Base-by-base conservation (phyloP, 2,329 filamentous ascomycete genomes). In the Diplodia seriata region DNA sequence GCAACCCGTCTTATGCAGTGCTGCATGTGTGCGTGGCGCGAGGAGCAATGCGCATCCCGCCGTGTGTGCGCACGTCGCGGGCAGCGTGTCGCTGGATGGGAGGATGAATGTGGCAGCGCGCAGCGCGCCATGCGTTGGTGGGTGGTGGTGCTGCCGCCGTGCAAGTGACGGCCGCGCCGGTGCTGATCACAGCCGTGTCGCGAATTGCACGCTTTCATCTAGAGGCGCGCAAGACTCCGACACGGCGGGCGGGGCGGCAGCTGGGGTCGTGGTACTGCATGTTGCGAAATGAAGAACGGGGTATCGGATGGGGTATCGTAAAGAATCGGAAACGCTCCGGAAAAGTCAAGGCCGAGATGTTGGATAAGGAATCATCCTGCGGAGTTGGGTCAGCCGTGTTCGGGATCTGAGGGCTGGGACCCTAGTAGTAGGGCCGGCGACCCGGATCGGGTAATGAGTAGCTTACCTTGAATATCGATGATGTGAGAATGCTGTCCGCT, bases 401-500 rank as follows among this genome's bases (percentile, higher is more conserved):
- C 49, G 49, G 43, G 23, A 29, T n/a, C 29, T 53, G 31, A 26
- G 18, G 18, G 3, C 53, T 14, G 33, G 15, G 53, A 33, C 31
- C 31, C 54, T 18, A 26, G 26, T 26, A 26, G 26, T 26, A 36
- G 29, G 51, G 26, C 31, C 31, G 23, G 43, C n/a, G 11, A 23
- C n/a, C 47, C 31, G 36, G 29, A 36, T 26, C 50, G 49, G 43
- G 43, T 43, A 56, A 66, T 59, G 23, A 49, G 55, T 33, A 31
- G 49, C 66, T 67, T 67, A 67, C 66, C 31, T 33, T 47, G 29
- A 63, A 65, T 57, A 38, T 55, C 36, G 51, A 57, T 50, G 55
- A 57, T 55, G 64, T 67, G 43, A 67, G 64, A 67, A 36, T 43
- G 6, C 2, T 14, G 36, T n/a, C 55, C 69, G 29, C 70, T 79